Evolutionary conservation across 768 basidiomycete genomes (phyloP), one percentile per base, ranked within the genome.

Genomic region (Hemileccinum rubropunctum): DNA sequence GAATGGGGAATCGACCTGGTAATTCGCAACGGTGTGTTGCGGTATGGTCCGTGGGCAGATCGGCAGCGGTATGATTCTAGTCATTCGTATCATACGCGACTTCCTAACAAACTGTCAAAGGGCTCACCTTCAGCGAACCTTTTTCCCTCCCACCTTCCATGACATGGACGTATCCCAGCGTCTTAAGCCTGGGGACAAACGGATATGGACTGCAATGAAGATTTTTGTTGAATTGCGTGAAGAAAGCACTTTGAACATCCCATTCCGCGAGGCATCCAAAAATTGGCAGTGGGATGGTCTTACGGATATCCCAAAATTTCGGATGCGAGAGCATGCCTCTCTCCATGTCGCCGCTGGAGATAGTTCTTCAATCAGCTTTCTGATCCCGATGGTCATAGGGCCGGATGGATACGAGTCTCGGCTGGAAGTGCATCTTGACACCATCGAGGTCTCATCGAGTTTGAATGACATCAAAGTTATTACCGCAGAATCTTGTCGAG

Each of bases 31-130:
- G 95, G 91, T 0, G 66, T 76, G 32, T 56, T 97, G 32, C 79
- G 82, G 17, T 98, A 98, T 63, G 95, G 95, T 5, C 95, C 95
- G 4, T 98, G 95, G 95, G 88, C 94, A 20, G 95, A 98, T 70
- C 79, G 95, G 21, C 95, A 97, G 68, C 76, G 94, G 90, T 85
- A 61, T 58, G 70, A 43, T 51, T 18, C 45, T 12, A 20, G 34
- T 27, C 12, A 14, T 37, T 35, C 28, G 21, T 2, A 41, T 11
- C 18, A 26, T 20, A 33, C 42, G 50, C 4, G 53, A 39, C 51
- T 27, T 52, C 26, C 30, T 32, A 32, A 56, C 20, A 38, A 27
- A 20, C 14, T 26, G 30, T 52, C 11, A 7, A 59, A 89, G 92
- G 40, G 80, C 75, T 13, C 81, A 89, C 50, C 69, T 98, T 18